These are phyloP conservation scores for Chamaecrista fasciculata DNA, from an alignment of 306 rosid genomes.

Conservation along the genomic window DNA sequence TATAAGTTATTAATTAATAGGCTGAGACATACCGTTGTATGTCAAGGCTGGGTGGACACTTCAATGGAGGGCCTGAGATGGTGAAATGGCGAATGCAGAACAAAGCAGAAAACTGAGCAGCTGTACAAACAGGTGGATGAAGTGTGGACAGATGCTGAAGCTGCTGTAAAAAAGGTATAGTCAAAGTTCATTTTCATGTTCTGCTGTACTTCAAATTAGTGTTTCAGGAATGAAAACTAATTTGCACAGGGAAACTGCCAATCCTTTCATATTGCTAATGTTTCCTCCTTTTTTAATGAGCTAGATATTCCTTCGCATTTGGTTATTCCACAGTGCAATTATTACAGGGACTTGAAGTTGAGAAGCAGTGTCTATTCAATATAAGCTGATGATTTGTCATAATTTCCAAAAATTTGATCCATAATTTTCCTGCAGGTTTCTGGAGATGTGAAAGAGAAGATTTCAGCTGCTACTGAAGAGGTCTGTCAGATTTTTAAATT, in stretches of 20 bases:
- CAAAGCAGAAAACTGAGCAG: slow-evolving; percentile 87
- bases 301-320: not conserved
- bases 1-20: slow-evolving; percentile 38
- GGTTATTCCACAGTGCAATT: slow-evolving; percentile 11
- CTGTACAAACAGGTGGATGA: slow-evolving; percentile 89
- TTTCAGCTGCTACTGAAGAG: slow-evolving; percentile 85
- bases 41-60: slow-evolving; percentile 87
- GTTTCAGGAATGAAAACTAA: not conserved
- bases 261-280: not conserved
- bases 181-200: slow-evolving; percentile 12
- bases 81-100: slow-evolving; percentile 94
- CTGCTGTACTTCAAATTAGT: slow-evolving; percentile 10
- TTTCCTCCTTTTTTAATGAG: slow-evolving; percentile 7
- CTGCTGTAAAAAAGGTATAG: slow-evolving; percentile 74
- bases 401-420: slow-evolving; percentile 5
- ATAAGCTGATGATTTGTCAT: slow-evolving; percentile 16
- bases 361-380: not conserved
- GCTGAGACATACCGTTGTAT: slow-evolving; percentile 96
- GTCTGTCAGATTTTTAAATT: slow-evolving; percentile 40
- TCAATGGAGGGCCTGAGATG: slow-evolving; percentile 78
- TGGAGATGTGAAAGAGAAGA: slow-evolving; percentile 72
- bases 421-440: slow-evolving; percentile 66
- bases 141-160: slow-evolving; percentile 86
- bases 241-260: not conserved
- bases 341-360: slow-evolving; percentile 4